phyloP scores from a whole-genome alignment of 192 early-diverging fungal species.

The Mycoemilia scoparia region DNA sequence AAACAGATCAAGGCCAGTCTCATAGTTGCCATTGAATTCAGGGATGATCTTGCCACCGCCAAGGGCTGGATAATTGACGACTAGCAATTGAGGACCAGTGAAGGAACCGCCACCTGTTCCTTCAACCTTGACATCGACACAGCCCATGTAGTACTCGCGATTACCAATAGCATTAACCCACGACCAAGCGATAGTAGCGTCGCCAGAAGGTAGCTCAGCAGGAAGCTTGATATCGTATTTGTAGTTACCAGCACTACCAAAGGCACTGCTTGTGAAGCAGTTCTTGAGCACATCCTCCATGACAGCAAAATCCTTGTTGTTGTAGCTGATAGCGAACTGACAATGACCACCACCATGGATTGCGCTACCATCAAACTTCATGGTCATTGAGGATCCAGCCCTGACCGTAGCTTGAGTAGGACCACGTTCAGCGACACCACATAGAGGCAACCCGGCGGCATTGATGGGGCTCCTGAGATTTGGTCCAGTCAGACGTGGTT shows the following conservation, averaged over 20 bases:
- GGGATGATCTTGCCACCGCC: conserved; percentile 24
- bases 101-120: conserved; percentile 11
- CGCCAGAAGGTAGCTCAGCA: conserved; percentile 27
- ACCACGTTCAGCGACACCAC: too few species aligned
- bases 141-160: conserved; percentile 50
- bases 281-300: conserved; percentile 29
- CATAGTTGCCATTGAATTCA: conserved; percentile 19
- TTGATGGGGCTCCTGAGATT: too few species aligned
- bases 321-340: conserved; percentile 43
- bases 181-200: conserved; percentile 38
- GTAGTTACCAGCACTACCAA: too few species aligned
- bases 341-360: conserved; percentile 49
- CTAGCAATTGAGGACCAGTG: conserved; percentile 5
- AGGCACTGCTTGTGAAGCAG: conserved; percentile 24
- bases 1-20: conserved; percentile 14
- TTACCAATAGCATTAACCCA: conserved; percentile 46
- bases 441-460: too few species aligned
- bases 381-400: conserved; percentile 29
- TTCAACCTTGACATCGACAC: conserved; percentile 39
- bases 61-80: too few species aligned
- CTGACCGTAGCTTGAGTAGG: conserved; percentile 18
- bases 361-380: conserved; percentile 30
- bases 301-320: conserved; percentile 38
- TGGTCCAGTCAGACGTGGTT: too few species aligned
- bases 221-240: conserved; percentile 38